Evolutionary conservation across 2,329 filamentous ascomycete species (phyloP).

Genomic region (Scedosporium dehoogii): DNA sequence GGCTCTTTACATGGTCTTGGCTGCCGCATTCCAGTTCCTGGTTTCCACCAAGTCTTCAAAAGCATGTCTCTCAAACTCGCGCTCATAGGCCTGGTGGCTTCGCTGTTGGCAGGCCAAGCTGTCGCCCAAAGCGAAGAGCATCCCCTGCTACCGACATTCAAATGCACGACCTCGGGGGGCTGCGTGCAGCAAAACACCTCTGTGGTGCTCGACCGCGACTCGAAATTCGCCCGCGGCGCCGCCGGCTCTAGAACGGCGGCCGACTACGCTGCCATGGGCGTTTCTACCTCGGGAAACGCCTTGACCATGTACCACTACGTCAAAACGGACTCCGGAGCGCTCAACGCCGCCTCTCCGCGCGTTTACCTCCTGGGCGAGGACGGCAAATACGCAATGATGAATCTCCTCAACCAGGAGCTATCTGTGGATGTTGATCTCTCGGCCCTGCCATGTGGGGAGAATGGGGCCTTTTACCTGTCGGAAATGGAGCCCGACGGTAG

Average conservation of each 20-base stretch:
- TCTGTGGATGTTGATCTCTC: slow-evolving; percentile 58
- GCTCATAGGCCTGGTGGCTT: neutral
- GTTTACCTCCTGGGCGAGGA: slow-evolving; percentile 47
- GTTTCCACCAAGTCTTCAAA: neutral
- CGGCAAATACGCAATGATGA: slow-evolving; percentile 50
- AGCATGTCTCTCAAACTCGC: neutral
- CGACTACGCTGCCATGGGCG: slow-evolving; percentile 30
- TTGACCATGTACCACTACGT: slow-evolving; percentile 21
- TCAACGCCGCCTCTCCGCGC: slow-evolving; percentile 26
- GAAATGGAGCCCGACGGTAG: slow-evolving; percentile 50
- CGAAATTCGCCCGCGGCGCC: slow-evolving; percentile 32
- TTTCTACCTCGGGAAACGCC: slow-evolving; percentile 19
- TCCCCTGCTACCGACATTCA: slow-evolving; percentile 38
- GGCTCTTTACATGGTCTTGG: too few species aligned
- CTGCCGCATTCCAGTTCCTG: too few species aligned
- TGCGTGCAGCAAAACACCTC: slow-evolving; percentile 36
- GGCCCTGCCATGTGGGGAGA: slow-evolving; percentile 54
- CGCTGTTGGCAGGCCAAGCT: neutral
- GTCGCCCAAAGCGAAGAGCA: slow-evolving; percentile 28
- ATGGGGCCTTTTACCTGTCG: slow-evolving; percentile 54
- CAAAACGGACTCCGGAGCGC: slow-evolving; percentile 11
- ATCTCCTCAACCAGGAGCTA: slow-evolving; percentile 51
- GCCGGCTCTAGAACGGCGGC: slow-evolving; percentile 24
- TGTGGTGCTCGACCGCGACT: slow-evolving; percentile 37
- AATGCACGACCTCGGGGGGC: slow-evolving; percentile 38